Conservation (phyloP, 1,284 basidiomycete species). For the Austroboletus rostrupii region DNA sequence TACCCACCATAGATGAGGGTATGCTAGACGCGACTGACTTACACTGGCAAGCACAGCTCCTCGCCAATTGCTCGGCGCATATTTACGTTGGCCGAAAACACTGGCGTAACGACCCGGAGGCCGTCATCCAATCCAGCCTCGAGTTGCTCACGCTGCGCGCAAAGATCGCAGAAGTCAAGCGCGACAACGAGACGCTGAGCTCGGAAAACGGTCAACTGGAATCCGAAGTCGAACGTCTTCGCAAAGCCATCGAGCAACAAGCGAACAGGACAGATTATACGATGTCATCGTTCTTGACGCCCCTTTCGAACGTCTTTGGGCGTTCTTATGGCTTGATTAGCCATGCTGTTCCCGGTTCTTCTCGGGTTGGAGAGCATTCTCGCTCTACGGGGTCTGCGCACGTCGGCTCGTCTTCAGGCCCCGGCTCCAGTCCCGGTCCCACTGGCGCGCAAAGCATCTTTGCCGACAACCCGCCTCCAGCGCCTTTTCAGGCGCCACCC, state of each 20-base stretch:
- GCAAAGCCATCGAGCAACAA: slow-evolving; percentile 17
- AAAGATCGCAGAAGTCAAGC: slow-evolving; percentile 36
- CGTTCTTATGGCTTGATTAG: slow-evolving; percentile 14
- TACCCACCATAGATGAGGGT: slow-evolving; percentile 43
- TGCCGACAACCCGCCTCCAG: slow-evolving; percentile 28
- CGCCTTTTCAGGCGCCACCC: slow-evolving; percentile 10
- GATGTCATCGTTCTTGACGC: neutral
- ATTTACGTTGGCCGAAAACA: slow-evolving; percentile 37
- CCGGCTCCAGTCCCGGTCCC: neutral
- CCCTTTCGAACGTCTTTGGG: neutral
- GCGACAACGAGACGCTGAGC: slow-evolving; percentile 30
- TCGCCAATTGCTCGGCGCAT: slow-evolving; percentile 56
- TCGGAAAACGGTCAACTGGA: slow-evolving; percentile 33
- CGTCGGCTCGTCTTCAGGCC: neutral
- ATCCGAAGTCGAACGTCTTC: slow-evolving; percentile 29
- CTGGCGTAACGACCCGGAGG: slow-evolving; percentile 16
- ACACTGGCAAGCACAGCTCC: slow-evolving; percentile 63
- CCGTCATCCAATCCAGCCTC: slow-evolving; percentile 47
- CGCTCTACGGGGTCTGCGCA: neutral
- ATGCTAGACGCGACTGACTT: slow-evolving; percentile 41
- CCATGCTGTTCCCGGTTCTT: slow-evolving; percentile 25
- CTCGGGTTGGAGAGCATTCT: slow-evolving; percentile 15
- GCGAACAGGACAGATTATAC: neutral
- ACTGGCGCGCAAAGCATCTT: slow-evolving; percentile 24
- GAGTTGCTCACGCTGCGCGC: slow-evolving; percentile 40